Evolutionary conservation across 768 basidiomycete species (phyloP).

Genomic region (Dioszegia crocea): DNA sequence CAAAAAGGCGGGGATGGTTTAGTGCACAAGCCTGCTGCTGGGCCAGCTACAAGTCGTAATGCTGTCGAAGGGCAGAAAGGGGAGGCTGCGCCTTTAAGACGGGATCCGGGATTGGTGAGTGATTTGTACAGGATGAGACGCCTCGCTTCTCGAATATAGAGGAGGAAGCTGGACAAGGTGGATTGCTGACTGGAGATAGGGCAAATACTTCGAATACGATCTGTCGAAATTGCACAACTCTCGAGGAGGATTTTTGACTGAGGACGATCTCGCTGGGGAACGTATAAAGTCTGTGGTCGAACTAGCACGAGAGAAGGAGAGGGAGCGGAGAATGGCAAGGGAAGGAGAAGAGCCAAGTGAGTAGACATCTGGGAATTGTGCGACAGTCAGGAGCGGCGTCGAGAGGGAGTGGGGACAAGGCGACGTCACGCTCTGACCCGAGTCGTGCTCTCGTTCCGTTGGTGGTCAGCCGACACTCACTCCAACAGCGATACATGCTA

Average conservation of each 20-base stretch:
- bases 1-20: background rate
- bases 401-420: too few relatives aligned
- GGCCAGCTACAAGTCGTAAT: slow-evolving; percentile 28
- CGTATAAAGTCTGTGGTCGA: slow-evolving; percentile 68
- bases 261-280: slow-evolving; percentile 62
- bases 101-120: slow-evolving; percentile 47
- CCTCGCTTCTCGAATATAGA: background rate
- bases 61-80: slow-evolving; percentile 11
- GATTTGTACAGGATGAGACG: background rate
- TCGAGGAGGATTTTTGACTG: slow-evolving; percentile 89
- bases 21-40: slow-evolving; percentile 25
- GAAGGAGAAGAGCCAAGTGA: slow-evolving; percentile 52
- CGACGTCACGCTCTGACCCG: too few relatives aligned
- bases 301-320: slow-evolving; percentile 70
- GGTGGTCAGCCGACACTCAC: too few relatives aligned
- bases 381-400: too few relatives aligned
- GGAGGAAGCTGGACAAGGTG: background rate
- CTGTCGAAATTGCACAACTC: slow-evolving; percentile 94
- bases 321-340: slow-evolving; percentile 70
- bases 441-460: too few relatives aligned
- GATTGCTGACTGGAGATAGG: slow-evolving; percentile 51
- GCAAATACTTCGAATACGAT: slow-evolving; percentile 95
- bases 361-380: slow-evolving; percentile 6
- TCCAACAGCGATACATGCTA: too few relatives aligned
- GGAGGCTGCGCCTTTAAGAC: slow-evolving; percentile 28